Conservation (phyloP, 164 flowering plant genomes). For the Umbellularia californica region DNA sequence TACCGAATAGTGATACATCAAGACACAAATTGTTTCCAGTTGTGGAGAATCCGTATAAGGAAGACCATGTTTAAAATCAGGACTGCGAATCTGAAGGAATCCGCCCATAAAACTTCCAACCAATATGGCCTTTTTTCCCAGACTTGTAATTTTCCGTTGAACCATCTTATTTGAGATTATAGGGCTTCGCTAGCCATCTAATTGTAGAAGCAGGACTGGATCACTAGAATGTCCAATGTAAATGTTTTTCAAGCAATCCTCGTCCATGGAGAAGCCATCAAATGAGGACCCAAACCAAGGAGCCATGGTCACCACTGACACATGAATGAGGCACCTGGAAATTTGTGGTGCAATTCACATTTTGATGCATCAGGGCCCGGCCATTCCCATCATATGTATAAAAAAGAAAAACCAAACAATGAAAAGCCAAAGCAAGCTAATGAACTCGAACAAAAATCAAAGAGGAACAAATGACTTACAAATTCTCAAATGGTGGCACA, state of each 20-base stretch:
- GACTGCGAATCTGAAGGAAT: not conserved
- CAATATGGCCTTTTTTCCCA: not conserved
- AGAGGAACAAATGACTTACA: constrained; percentile 41
- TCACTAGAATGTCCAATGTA: not conserved
- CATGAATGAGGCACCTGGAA: not conserved
- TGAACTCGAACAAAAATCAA: not conserved
- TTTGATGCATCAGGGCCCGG: not conserved
- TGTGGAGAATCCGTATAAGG: not conserved
- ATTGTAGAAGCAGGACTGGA: not conserved
- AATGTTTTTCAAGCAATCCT: not conserved
- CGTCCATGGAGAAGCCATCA: not conserved
- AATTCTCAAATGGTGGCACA: constrained; percentile 56
- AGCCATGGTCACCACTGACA: not conserved
- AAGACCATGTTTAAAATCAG: not conserved
- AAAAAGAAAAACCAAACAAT: not conserved
- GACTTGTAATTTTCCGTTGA: not conserved
- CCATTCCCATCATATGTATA: not conserved
- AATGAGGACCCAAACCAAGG: not conserved
- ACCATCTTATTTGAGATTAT: not conserved
- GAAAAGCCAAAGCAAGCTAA: not conserved
- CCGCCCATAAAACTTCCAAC: not conserved
- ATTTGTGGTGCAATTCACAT: not conserved
- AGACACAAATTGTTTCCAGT: not conserved
- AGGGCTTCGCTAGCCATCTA: not conserved
- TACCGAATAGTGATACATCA: not conserved